These are phyloP conservation scores for Nicotiana otophora DNA, from an alignment of 257 asterid genomes.

Conservation along the genomic window DNA sequence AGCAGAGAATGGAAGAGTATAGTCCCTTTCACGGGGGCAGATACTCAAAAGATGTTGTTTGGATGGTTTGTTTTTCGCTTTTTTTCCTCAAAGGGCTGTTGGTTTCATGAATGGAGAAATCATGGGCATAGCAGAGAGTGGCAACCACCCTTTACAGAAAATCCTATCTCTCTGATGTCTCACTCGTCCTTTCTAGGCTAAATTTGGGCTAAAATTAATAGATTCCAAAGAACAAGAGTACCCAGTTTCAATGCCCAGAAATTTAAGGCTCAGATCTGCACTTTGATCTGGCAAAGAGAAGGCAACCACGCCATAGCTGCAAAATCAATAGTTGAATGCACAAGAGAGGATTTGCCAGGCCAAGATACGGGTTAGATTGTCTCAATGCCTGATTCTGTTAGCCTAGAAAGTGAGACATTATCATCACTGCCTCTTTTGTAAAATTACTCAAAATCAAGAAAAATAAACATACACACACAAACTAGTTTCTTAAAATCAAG, in stretches of 20 bases:
- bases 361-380: background rate
- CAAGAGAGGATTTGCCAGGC: background rate
- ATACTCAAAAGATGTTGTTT: no score
- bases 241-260: no score
- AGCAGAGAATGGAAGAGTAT: background rate
- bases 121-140: background rate
- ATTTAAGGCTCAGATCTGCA: background rate
- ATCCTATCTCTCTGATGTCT: constrained; percentile 1
- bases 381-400: background rate
- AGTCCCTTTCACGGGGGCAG: background rate
- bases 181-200: background rate
- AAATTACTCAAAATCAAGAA: background rate
- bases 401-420: background rate
- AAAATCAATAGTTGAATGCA: background rate
- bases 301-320: constrained; percentile 18
- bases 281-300: constrained; percentile 4
- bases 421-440: background rate
- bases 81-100: no score
- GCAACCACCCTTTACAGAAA: constrained; percentile 3
- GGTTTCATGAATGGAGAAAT: no score
- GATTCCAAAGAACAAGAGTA: no score
- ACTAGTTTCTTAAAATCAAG: no score
- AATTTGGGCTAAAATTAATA: background rate
- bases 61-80: no score
- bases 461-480: background rate